Percentiles rank a stretch among this genome's conserved stretches.
These are phyloP conservation scores for Nitzschia sp. DNA, from an alignment of 108 stramenopile genomes.

Conservation along the genomic window DNA sequence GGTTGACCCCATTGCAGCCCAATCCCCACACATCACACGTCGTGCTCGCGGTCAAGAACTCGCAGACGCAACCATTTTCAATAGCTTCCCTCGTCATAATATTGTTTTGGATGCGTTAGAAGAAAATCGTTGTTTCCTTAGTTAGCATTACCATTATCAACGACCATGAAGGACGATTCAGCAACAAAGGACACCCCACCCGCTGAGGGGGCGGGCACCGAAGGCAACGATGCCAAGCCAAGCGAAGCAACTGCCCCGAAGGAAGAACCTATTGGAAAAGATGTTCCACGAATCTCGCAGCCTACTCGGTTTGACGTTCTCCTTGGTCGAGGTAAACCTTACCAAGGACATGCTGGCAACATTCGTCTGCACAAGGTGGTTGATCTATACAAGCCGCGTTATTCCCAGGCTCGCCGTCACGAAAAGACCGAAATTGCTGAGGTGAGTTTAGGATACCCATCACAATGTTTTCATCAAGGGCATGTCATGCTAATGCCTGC, in stretches of 20 bases:
- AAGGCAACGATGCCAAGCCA: not conserved
- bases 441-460: no score
- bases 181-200: not conserved
- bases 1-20: no score
- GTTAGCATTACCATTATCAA: not conserved
- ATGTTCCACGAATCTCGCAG: not conserved
- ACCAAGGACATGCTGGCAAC: conserved; percentile 33
- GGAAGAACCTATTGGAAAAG: not conserved
- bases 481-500: no score
- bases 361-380: conserved; percentile 30
- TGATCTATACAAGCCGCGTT: conserved; percentile 8
- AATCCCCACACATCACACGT: no score
- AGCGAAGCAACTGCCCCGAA: conserved; percentile 2
- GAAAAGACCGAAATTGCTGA: conserved; percentile 24
- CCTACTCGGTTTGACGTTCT: conserved; percentile 18
- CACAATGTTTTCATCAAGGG: no score
- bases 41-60: no score
- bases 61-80: no score
- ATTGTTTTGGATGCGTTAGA: not conserved
- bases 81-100: not conserved
- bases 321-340: conserved; percentile 29
- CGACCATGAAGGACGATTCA: no score
- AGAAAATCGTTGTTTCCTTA: not conserved
- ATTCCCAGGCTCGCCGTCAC: conserved; percentile 9
- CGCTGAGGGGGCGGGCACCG: not conserved